Percentiles rank a stretch among this genome's conserved stretches.
phyloP scores from a whole-genome alignment of 345 rosid genomes.

The rapeseed (Brassica napus) region DNA sequence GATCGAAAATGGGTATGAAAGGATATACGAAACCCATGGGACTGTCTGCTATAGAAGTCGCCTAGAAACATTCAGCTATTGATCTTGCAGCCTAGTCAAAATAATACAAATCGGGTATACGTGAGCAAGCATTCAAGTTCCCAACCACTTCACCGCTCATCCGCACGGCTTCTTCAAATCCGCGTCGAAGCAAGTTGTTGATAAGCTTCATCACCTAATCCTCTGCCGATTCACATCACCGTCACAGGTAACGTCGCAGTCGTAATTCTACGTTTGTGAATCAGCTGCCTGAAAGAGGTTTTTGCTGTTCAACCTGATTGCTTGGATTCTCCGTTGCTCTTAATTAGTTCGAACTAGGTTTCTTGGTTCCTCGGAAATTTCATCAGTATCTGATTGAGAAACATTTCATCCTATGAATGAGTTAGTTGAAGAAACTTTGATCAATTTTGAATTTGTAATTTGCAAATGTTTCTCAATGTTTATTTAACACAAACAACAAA shows the following conservation, averaged over 20 bases:
- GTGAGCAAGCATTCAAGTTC: conserved; percentile 6
- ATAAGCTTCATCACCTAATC: background rate
- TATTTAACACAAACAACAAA: background rate
- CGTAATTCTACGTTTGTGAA: conserved; percentile 6
- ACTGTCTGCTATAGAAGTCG: conserved; percentile 28
- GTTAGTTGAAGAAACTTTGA: background rate
- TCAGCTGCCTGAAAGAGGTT: background rate
- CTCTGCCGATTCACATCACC: conserved; percentile 14
- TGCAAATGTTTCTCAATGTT: background rate
- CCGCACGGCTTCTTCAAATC: conserved; percentile 16
- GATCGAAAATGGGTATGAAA: conserved; percentile 34
- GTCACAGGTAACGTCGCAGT: background rate
- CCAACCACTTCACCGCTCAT: conserved; percentile 34
- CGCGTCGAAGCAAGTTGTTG: background rate
- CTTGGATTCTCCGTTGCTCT: no score
- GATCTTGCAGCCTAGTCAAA: background rate
- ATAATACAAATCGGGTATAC: no score
- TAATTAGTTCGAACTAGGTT: background rate
- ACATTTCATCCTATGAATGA: background rate
- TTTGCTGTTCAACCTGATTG: background rate
- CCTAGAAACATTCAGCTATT: conserved; percentile 23
- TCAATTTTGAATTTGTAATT: conserved; percentile 3
- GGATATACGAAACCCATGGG: conserved; percentile 35
- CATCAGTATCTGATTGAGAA: background rate
- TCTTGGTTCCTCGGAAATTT: background rate